These are phyloP conservation scores for Paracoccidioides lutzii DNA, from an alignment of 2,329 filamentous ascomycete genomes.

Conservation along the genomic window DNA sequence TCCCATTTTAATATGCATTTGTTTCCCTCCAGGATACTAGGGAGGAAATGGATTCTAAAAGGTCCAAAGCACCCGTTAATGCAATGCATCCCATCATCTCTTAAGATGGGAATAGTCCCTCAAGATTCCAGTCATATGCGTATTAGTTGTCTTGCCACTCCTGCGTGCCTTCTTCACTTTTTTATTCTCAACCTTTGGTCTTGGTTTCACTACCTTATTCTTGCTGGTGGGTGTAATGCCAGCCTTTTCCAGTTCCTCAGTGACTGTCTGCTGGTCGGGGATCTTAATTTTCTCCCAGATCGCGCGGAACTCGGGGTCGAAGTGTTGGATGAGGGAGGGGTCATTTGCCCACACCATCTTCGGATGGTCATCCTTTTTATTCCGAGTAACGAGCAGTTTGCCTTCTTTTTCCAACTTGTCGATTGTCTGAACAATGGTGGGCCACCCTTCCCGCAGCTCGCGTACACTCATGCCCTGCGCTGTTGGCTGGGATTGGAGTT, in stretches of 20 bases:
- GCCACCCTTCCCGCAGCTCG: constrained; percentile 93
- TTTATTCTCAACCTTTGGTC: constrained; percentile 47
- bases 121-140: constrained; percentile 71
- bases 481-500: constrained; percentile 69
- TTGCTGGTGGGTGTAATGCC: constrained; percentile 77
- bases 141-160: constrained; percentile 71
- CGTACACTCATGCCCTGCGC: constrained; percentile 71
- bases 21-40: background rate
- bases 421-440: constrained; percentile 66
- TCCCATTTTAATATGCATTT: background rate
- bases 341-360: constrained; percentile 85
- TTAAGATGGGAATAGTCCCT: constrained; percentile 53
- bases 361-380: constrained; percentile 82
- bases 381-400: constrained; percentile 71
- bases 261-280: constrained; percentile 62
- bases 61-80: background rate
- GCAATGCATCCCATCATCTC: constrained; percentile 15
- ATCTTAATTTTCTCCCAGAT: constrained; percentile 75
- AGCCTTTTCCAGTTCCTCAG: constrained; percentile 60
- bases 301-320: constrained; percentile 70
- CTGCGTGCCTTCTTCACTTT: constrained; percentile 63
- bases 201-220: constrained; percentile 52
- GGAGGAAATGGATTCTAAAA: background rate
- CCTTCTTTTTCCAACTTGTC: constrained; percentile 64
- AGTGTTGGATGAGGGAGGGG: constrained; percentile 56